Percentiles rank a stretch among this genome's conserved stretches.
Evolutionary conservation across 768 basidiomycete genomes (phyloP).

Genomic region (Amanita subjunquillea): DNA sequence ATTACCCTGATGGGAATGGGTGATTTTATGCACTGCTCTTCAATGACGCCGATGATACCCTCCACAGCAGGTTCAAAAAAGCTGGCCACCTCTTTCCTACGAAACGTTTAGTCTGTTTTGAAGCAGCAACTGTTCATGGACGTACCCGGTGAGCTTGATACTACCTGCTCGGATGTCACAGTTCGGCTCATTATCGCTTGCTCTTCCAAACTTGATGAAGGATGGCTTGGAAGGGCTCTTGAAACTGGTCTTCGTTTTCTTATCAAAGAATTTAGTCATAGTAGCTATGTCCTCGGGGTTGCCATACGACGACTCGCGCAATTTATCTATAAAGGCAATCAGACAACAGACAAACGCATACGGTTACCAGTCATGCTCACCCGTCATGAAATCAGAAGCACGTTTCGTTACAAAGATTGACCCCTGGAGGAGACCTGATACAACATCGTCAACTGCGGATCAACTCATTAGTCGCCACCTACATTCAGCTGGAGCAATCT

Average conservation of each 20-base stretch:
- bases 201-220: constrained; percentile 36
- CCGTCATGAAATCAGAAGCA: neutral
- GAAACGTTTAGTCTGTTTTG: constrained; percentile 12
- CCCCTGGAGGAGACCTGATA: neutral
- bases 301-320: constrained; percentile 8
- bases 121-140: neutral
- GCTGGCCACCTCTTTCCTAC: neutral
- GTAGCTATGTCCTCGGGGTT: constrained; percentile 24
- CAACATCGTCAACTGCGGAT: constrained; percentile 18
- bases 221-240: constrained; percentile 19
- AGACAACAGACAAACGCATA: neutral
- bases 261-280: constrained; percentile 32
- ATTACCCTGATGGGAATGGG: neutral
- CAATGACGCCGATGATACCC: neutral
- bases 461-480: neutral
- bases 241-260: constrained; percentile 35
- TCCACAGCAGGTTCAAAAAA: constrained; percentile 5
- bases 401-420: neutral
- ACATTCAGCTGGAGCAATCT: neutral
- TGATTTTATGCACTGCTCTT: neutral
- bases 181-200: constrained; percentile 25
- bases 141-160: constrained; percentile 4
- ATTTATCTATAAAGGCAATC: neutral
- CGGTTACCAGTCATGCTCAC: neutral
- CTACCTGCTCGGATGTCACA: constrained; percentile 35